Percentiles rank a stretch among this genome's conserved stretches.
These are phyloP conservation scores for Tuber microsphaerosporum DNA, from an alignment of 495 filamentous ascomycete genomes.

Conservation along the genomic window DNA sequence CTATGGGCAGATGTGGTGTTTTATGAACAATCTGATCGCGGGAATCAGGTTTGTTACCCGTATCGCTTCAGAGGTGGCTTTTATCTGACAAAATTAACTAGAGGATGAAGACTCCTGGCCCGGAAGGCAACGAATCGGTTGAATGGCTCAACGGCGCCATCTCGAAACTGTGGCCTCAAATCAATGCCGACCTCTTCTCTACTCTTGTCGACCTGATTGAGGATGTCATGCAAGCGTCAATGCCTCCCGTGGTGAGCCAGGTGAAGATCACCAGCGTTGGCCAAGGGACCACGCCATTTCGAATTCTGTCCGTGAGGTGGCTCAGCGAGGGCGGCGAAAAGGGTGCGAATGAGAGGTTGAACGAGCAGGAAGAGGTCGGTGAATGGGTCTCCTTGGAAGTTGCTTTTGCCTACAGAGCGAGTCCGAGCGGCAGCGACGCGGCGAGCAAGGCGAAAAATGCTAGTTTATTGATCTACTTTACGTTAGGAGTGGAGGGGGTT, in stretches of 20 bases:
- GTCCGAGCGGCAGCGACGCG: slow-evolving; percentile 51
- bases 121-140: slow-evolving; percentile 28
- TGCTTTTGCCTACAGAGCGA: slow-evolving; percentile 60
- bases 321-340: slow-evolving; percentile 25
- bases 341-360: slow-evolving; percentile 44
- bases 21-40: slow-evolving; percentile 19
- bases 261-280: slow-evolving; percentile 36
- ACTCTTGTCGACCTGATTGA: slow-evolving; percentile 37
- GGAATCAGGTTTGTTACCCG: slow-evolving; percentile 6
- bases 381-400: slow-evolving; percentile 51
- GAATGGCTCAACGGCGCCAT: slow-evolving; percentile 38
- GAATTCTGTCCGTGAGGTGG: slow-evolving; percentile 34
- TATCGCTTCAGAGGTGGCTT: not conserved
- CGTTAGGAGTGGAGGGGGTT: slow-evolving; percentile 32
- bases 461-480: slow-evolving; percentile 50
- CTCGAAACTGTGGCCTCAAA: slow-evolving; percentile 37
- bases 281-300: slow-evolving; percentile 31
- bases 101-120: slow-evolving; percentile 22
- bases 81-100: not conserved
- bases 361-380: slow-evolving; percentile 36
- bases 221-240: slow-evolving; percentile 39
- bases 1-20: slow-evolving; percentile 32
- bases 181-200: slow-evolving; percentile 36
- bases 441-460: slow-evolving; percentile 60
- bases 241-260: slow-evolving; percentile 33